Conservation (phyloP, 2,329 filamentous ascomycete genomes). For the Alternaria ventricosa region DNA sequence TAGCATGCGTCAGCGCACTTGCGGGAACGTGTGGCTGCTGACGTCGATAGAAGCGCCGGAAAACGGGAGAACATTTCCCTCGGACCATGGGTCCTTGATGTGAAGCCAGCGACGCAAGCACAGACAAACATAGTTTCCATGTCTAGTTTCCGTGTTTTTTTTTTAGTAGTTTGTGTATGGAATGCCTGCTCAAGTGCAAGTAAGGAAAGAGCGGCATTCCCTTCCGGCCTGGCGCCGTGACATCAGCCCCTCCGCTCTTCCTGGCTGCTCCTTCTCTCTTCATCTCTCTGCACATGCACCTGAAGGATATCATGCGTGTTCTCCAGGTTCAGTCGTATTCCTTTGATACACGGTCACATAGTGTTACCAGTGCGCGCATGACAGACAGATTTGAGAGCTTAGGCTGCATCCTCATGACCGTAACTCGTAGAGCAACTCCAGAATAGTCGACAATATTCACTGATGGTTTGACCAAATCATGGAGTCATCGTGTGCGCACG, state of each 20-base stretch:
- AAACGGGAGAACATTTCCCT: not conserved
- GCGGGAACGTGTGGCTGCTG: not conserved
- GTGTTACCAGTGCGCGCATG: not conserved
- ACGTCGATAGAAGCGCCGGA: not conserved
- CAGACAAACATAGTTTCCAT: not conserved
- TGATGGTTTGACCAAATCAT: not conserved
- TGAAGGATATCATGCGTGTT: not conserved
- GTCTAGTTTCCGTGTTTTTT: not conserved
- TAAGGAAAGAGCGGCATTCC: not conserved
- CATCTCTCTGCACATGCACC: not conserved
- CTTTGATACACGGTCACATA: not conserved
- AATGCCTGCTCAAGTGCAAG: not conserved
- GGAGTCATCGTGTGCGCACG: not conserved
- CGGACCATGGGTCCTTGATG: not conserved
- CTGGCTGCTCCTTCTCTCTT: not conserved
- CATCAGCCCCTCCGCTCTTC: not conserved
- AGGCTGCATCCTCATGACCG: not conserved
- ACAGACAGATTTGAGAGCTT: not conserved
- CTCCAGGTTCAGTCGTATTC: not conserved
- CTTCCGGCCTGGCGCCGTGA: not conserved
- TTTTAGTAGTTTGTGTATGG: not conserved
- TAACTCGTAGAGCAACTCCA: not conserved
- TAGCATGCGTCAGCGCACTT: not conserved
- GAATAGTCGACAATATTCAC: not conserved
- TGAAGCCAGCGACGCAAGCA: not conserved